Evolutionary conservation across 108 stramenopile species (phyloP).

Genomic region (Cyclostephanos invisitatus): DNA sequence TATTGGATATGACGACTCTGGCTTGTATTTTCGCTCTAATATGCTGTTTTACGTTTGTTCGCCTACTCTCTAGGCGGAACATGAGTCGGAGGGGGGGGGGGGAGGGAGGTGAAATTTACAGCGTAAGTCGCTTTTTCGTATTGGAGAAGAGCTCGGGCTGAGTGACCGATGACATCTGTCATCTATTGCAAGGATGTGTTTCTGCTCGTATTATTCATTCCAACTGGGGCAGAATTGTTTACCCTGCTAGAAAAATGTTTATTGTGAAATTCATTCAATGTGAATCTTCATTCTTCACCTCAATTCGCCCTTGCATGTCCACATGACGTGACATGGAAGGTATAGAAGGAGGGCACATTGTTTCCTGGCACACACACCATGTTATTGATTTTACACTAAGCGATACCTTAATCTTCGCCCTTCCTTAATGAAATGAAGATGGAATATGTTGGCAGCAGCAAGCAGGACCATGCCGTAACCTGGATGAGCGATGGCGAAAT

Average conservation of each 20-base stretch:
- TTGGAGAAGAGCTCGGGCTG: background rate
- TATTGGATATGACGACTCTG: background rate
- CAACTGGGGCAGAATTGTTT: slow-evolving; percentile 48
- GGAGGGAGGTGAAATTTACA: background rate
- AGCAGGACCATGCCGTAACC: background rate
- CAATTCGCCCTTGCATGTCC: slow-evolving; percentile 46
- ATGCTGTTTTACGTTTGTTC: background rate
- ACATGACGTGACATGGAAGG: slow-evolving; percentile 37
- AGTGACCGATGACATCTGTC: no score
- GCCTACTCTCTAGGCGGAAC: no score
- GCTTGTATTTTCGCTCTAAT: background rate
- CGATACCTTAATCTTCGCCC: background rate
- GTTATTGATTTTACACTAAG: background rate
- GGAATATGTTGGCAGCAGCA: no score
- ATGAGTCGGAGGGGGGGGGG: background rate
- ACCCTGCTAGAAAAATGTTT: slow-evolving; percentile 38
- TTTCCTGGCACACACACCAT: background rate
- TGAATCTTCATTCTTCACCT: slow-evolving; percentile 20
- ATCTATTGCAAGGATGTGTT: slow-evolving; percentile 42
- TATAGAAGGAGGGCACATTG: slow-evolving; percentile 51
- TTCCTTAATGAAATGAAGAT: background rate
- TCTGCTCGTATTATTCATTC: slow-evolving; percentile 40
- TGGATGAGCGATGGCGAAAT: background rate
- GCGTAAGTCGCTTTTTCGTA: background rate
- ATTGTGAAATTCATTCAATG: slow-evolving; percentile 2